Base-by-base conservation (phyloP, 23 red algal genomes). In the Chondrus crispus region DNA sequence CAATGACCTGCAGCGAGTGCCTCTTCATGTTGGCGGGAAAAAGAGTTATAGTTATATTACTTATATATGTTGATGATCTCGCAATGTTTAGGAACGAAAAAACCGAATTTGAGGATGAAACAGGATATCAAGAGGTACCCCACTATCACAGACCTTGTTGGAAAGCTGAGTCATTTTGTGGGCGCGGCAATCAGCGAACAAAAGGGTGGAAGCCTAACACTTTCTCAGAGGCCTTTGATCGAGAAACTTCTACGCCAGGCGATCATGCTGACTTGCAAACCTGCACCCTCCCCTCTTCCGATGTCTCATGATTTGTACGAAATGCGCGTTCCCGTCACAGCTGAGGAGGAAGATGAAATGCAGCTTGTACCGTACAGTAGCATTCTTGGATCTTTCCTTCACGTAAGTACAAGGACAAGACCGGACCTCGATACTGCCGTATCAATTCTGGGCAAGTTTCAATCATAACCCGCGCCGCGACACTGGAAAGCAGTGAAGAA, bases 401-500 rank as follows among this genome's bases (percentile, higher is more conserved):
- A 83, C 38, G 11, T 82, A 9, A 45, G 51, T 62, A 82, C 75
- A 47, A 52, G 43, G 55, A 93, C 89, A 4, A n/a, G 89, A 22
- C 89, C 89, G 3, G 89, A 93, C 33, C 46, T 93, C 3, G n/a
- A 35, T 13, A 55, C 52, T 28, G 55, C 77, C 0, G 77, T 84
- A 13, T 74, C 62, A 30, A 51, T 93, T 8, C 63, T 84, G 24
- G 43, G 60, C 0, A 68, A 71, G n/a, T 82, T 45, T 48, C 3
- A 45, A 35, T 35, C 57, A 10, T 9, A 2, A 12, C 51, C 51
- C 9, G 49, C 14, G 12, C 36, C 8, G 45, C 46, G 40, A 10
- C 52, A 84, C 77, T 93, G 76, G 77, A 53, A 73, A 1, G 77
- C 19, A 28, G 24, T 82, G 53, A 83, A 84, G 64, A 43, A 82